A percentile compares a stretch with the other conserved stretches of the same genome.
phyloP scores from a whole-genome alignment of 1,284 basidiomycete genomes.

The Ceratorhiza oryzae-sativae region DNA sequence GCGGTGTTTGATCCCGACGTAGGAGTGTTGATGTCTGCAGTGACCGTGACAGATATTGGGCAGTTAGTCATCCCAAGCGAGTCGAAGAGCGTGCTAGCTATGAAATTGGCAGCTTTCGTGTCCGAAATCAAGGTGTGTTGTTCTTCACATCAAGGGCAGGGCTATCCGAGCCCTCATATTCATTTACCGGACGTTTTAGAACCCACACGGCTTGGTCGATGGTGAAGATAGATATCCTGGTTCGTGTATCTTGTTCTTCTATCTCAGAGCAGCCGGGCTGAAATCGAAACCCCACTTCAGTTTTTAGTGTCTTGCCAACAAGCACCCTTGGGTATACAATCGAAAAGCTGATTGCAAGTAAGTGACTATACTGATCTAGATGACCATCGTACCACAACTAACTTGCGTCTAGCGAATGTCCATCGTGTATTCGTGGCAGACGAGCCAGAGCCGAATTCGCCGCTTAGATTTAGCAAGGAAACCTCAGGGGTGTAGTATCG shows the following conservation, averaged over 20 bases:
- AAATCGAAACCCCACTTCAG: background rate
- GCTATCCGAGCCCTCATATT: background rate
- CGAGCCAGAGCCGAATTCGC: slow-evolving; percentile 34
- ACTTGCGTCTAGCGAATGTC: slow-evolving; percentile 36
- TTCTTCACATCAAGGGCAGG: background rate
- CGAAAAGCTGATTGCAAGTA: slow-evolving; percentile 43
- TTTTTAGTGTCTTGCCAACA: slow-evolving; percentile 41
- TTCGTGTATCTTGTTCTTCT: background rate
- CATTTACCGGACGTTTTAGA: slow-evolving; percentile 12
- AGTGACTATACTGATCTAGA: background rate
- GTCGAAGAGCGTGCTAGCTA: slow-evolving; percentile 41
- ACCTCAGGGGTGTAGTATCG: slow-evolving; percentile 42
- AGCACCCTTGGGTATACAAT: slow-evolving; percentile 42
- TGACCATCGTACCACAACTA: background rate
- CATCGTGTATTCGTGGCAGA: slow-evolving; percentile 43
- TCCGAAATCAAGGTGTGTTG: slow-evolving; percentile 42
- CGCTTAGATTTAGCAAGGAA: slow-evolving; percentile 38
- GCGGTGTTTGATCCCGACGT: slow-evolving; percentile 42
- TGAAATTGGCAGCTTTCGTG: slow-evolving; percentile 39
- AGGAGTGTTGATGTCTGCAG: slow-evolving; percentile 41
- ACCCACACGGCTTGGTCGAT: slow-evolving; percentile 41
- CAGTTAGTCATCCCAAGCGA: slow-evolving; percentile 42
- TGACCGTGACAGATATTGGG: slow-evolving; percentile 43
- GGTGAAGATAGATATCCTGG: slow-evolving; percentile 42
- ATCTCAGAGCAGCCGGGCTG: background rate